phyloP scores from a whole-genome alignment of 371 early-diverging fungal genomes.

The Mortierella sp. region DNA sequence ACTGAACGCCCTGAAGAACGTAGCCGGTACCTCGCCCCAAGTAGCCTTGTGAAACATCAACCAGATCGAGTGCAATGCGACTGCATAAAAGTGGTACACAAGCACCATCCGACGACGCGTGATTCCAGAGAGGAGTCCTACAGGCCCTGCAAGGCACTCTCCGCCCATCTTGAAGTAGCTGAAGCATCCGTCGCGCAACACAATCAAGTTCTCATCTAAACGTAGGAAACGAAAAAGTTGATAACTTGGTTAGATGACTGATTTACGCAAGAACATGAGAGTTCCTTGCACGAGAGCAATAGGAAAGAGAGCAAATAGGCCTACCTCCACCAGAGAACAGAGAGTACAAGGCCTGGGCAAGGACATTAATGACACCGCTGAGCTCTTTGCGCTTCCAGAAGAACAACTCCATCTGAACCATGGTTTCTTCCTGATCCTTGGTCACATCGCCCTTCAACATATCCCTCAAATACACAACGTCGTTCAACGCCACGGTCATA shows the following conservation, averaged over 20 bases:
- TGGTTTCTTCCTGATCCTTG: slow-evolving; percentile 65
- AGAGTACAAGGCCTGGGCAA: slow-evolving; percentile 91
- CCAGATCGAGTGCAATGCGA: slow-evolving; percentile 57
- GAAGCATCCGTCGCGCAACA: slow-evolving; percentile 90
- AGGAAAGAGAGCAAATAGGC: background rate
- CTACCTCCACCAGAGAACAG: slow-evolving; percentile 85
- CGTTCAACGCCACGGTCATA: slow-evolving; percentile 96
- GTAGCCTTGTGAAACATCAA: slow-evolving; percentile 62
- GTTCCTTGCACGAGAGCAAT: too few species aligned
- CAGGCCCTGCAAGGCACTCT: slow-evolving; percentile 82
- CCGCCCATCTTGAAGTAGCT: slow-evolving; percentile 91
- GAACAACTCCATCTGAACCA: slow-evolving; percentile 72
- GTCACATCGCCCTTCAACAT: slow-evolving; percentile 67
- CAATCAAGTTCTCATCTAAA: slow-evolving; percentile 70
- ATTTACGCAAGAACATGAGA: too few species aligned
- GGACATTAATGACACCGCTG: slow-evolving; percentile 85
- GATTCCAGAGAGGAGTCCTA: slow-evolving; percentile 85
- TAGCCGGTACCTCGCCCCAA: slow-evolving; percentile 56
- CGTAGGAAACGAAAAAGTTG: background rate
- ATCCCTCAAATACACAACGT: slow-evolving; percentile 78
- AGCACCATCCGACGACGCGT: slow-evolving; percentile 50
- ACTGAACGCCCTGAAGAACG: slow-evolving; percentile 59
- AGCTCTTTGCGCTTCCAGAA: slow-evolving; percentile 90
- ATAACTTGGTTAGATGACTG: background rate
- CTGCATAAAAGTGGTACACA: slow-evolving; percentile 56